Evolutionary conservation across 768 basidiomycete genomes (phyloP), one percentile per base, ranked within the genome.

Genomic region (Phlegmacium glaucopus): DNA sequence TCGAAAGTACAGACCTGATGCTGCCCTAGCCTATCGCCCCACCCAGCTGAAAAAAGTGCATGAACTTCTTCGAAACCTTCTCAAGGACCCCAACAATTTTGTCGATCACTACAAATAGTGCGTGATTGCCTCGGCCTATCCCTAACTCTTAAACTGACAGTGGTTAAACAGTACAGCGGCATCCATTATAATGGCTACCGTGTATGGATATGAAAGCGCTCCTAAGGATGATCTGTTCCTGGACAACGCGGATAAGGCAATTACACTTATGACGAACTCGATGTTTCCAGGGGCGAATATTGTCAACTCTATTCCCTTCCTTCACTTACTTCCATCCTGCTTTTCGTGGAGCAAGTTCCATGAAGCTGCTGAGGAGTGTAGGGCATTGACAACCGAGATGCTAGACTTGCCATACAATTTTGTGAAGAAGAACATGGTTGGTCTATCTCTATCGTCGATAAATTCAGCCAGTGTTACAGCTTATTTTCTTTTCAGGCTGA

Each of bases 21-120:
- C 61, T 0, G 48, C 58, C 27, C 9, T 48, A 8, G 49, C 43
- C 10, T 72, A 68, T 36, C 48, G 61, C 0, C 51, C 53, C 2
- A 47, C 69, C 2, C 66, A 74, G 28, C 43, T 55, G 8, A 38
- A 50, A 30, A 63, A 57, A 41, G 61, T 65, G 1, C 61, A 59
- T 22, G 56, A 57, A 13, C 58, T 72, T 29, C 56, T 70, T 0
- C 55, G 40, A 13, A 58, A 56, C 13, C 43, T 75, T 9, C 45
- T 63, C 9, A 17, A 45, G 8, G 9, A 32, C 8, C 59, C 59
- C 2, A 42, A 57, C 3, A 28, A 32, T 1, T 45, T 57, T 40
- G 35, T 41, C 12, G 28, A 37, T 6, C 54, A 57, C 25, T 50
- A 27, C 29, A 50, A 49, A 42, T 43, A 47, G 53, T 58, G 18